Evolutionary conservation across 768 basidiomycete genomes (phyloP), one percentile per base, ranked within the genome.

Genomic region (Russula olivacea): DNA sequence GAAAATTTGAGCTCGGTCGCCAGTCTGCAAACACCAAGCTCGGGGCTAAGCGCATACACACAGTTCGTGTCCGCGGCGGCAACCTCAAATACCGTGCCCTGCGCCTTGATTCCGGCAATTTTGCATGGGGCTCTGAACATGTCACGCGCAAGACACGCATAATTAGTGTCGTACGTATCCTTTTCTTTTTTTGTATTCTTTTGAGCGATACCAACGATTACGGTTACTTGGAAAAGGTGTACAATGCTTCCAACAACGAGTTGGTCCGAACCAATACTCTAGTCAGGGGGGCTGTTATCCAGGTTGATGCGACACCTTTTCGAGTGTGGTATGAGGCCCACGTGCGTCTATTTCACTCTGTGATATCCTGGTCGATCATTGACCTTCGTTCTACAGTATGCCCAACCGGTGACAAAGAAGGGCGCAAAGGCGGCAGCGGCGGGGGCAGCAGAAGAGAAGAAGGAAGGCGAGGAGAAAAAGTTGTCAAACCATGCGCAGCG

Each of bases 201-300:
- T 23, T 38, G 7, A 14, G 25, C 15, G 48, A 21, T 10, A 32
- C 23, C 3, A 25, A 1, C 43, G 19, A 4, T 23, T 41, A 38
- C 53, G 48, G n/a, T 59, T 58, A 49, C 40, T 10, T 47, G 55
- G 47, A 49, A 4, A 66, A 95, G 93, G 91, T 93, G 54, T 99
- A 98, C 86, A 99, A 98, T 76, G 86, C 97, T 51, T 95, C 97
- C 67, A 99, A 98, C 87, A 99, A 99, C 80, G 97, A 99, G 79
- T 87, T 98, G 73, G 96, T 99, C 74, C 92, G 97, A 72, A 99
- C 97, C 72, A 98, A 99, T 82, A 99, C 97, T 59, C 87, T 99
- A 61, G 97, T 99, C 74, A 98, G 96, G 83, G 82, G 88, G 66
- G 90, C 90, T 69, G 89, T 99, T 79, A 91, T 99, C 77, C 95